Evolutionary conservation across 1,284 basidiomycete genomes (phyloP).

Genomic region (Tilletia indica): DNA sequence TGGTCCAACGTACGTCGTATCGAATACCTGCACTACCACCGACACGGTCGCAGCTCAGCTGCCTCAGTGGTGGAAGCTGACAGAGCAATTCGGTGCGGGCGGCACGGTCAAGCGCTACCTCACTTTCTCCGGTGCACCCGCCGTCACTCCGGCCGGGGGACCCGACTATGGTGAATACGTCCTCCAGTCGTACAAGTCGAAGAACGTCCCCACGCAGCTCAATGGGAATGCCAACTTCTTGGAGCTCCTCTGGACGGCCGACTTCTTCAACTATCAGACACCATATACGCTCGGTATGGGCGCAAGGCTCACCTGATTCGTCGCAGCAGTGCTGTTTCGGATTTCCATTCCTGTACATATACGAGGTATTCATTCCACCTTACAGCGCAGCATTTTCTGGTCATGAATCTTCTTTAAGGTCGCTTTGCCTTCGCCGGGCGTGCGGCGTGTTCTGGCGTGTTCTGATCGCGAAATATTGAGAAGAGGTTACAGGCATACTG

Average conservation of each 20-base stretch:
- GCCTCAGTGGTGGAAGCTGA: constrained; percentile 13
- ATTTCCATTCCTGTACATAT: no score
- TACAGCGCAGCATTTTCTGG: no score
- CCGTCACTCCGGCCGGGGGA: neutral
- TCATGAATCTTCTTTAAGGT: no score
- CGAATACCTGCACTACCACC: neutral
- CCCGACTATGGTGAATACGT: neutral
- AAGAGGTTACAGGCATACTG: no score
- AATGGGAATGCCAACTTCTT: constrained; percentile 8
- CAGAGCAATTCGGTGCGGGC: neutral
- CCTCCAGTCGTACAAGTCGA: constrained; percentile 3
- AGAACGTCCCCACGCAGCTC: constrained; percentile 5
- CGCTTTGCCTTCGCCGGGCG: no score
- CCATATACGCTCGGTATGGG: no score
- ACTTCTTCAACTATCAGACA: no score
- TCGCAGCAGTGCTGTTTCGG: no score
- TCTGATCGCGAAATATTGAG: no score
- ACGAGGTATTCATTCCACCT: no score
- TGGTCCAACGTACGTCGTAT: neutral
- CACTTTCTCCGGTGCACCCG: neutral
- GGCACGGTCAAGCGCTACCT: constrained; percentile 1
- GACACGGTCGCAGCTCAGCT: constrained; percentile 14
- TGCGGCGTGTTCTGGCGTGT: no score
- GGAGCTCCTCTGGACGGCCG: neutral
- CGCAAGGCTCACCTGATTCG: no score